Evolutionary conservation across 1,284 basidiomycete genomes (phyloP).

Genomic region (Ustilago hordei): DNA sequence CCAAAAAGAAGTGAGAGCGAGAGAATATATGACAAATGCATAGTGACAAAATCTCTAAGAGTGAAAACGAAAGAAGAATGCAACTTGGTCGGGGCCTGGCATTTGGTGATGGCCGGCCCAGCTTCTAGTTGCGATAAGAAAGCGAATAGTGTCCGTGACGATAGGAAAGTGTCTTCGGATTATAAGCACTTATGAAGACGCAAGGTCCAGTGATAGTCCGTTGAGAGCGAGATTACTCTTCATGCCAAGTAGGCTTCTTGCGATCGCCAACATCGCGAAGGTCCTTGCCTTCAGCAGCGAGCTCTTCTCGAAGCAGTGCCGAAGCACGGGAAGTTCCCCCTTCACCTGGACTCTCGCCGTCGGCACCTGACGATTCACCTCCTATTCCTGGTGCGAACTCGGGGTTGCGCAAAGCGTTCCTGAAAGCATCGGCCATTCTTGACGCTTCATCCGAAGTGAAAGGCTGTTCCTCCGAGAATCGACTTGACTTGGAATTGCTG

Average conservation of each 20-base stretch:
- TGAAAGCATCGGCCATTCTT: constrained; percentile 59
- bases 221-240: constrained; percentile 20
- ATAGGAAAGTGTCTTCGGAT: neutral
- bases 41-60: neutral
- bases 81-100: constrained; percentile 2
- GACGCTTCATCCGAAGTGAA: constrained; percentile 61
- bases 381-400: constrained; percentile 42
- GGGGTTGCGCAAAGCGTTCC: constrained; percentile 55
- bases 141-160: constrained; percentile 8
- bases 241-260: constrained; percentile 53
- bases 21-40: neutral
- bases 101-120: neutral
- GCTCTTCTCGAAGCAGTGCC: constrained; percentile 50
- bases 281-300: constrained; percentile 56
- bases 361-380: constrained; percentile 32
- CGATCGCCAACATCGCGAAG: constrained; percentile 50
- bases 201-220: neutral
- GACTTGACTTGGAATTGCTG: constrained; percentile 22
- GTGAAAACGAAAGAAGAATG: neutral
- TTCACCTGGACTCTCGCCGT: constrained; percentile 41
- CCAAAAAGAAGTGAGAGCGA: neutral
- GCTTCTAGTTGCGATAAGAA: neutral
- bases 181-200: no score
- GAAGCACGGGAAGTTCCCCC: constrained; percentile 22
- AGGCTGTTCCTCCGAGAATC: constrained; percentile 44